Base-by-base conservation (phyloP, 257 asterid genomes). In the Solanum virginianum region DNA sequence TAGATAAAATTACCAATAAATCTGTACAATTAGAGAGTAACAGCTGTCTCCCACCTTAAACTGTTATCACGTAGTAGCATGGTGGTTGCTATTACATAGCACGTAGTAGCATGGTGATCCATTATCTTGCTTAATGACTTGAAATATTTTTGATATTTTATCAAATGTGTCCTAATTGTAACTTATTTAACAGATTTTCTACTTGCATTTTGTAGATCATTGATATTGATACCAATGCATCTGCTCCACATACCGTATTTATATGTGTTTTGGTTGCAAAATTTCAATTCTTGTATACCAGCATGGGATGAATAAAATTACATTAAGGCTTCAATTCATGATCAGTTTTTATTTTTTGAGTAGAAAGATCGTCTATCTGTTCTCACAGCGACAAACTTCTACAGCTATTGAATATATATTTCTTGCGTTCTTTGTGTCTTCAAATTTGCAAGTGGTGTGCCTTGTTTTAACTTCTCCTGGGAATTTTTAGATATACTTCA, bases 401-500 rank as follows among this genome's bases (percentile, higher is more conserved):
- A 51, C 82, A 26, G 82, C 63, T 79, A 24, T 53, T 79, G 65
- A 49, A 53, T 77, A 79, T 43, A 10, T 79, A 16, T 56, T 36
- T 20, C 81, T 57, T 51, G 26, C 77, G 74, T 80, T 59, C 56
- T 74, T 63, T 60, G 77, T 85, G 39, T 47, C 53, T 53, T 80
- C 60, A 26, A 53, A 51, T 51, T 79, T 79, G 43, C 39, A n/a
- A 20, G 29, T 59, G 18, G 68, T 66, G 74, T 32, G 57, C 49
- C 82, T 1, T 81, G 80, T 89, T 80, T 20, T 88, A 56, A 65
- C 59, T 87, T 24, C 54, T 69, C 79, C 45, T 77, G 89, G 74
- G 92, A 83, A 47, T 49, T 85, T 83, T 66, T 84, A 97, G 99
- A 94, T 97, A 97, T 90, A 95, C 99, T 75, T 97, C 99, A 45